Evolutionary conservation across 2,329 filamentous ascomycete species (phyloP).

Genomic region (Zymoseptoria tritici): DNA sequence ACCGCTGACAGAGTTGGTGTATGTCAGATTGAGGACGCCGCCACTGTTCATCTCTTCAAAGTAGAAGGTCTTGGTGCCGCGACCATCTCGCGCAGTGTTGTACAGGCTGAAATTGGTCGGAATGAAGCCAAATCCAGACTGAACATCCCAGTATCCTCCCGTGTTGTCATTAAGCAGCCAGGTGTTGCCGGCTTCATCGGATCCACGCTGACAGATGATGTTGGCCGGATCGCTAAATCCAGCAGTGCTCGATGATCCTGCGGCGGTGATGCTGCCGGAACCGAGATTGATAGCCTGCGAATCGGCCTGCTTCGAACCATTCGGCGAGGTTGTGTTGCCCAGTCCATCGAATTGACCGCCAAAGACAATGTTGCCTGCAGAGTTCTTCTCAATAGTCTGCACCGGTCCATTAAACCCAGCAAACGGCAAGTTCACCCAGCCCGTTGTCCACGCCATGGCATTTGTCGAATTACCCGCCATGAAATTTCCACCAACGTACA

Average conservation of each 20-base stretch:
- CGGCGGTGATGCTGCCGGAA: slow-evolving; percentile 64
- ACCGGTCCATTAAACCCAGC: slow-evolving; percentile 92
- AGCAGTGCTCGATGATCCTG: slow-evolving; percentile 51
- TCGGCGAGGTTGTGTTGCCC: slow-evolving; percentile 67
- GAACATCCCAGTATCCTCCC: slow-evolving; percentile 74
- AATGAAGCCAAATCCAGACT: slow-evolving; percentile 74
- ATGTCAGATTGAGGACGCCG: slow-evolving; percentile 95
- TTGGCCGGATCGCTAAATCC: slow-evolving; percentile 71
- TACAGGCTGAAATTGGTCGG: slow-evolving; percentile 81
- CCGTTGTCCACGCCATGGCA: slow-evolving; percentile 72
- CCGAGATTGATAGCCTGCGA: slow-evolving; percentile 74
- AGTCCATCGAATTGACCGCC: slow-evolving; percentile 84
- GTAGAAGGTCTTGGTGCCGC: slow-evolving; percentile 77
- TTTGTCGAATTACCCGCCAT: slow-evolving; percentile 75
- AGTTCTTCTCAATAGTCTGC: slow-evolving; percentile 70
- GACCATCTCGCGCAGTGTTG: slow-evolving; percentile 77
- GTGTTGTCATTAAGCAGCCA: slow-evolving; percentile 74
- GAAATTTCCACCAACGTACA: slow-evolving; percentile 89
- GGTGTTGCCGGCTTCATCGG: slow-evolving; percentile 64
- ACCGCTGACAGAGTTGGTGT: slow-evolving; percentile 62
- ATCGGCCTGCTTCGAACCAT: slow-evolving; percentile 49
- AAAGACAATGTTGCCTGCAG: slow-evolving; percentile 81
- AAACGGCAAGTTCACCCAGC: slow-evolving; percentile 79
- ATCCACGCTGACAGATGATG: slow-evolving; percentile 69
- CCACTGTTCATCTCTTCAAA: slow-evolving; percentile 78